These are phyloP conservation scores for Avena insularis DNA, from an alignment of 176 grass and related monocot genomes.

Conservation along the genomic window DNA sequence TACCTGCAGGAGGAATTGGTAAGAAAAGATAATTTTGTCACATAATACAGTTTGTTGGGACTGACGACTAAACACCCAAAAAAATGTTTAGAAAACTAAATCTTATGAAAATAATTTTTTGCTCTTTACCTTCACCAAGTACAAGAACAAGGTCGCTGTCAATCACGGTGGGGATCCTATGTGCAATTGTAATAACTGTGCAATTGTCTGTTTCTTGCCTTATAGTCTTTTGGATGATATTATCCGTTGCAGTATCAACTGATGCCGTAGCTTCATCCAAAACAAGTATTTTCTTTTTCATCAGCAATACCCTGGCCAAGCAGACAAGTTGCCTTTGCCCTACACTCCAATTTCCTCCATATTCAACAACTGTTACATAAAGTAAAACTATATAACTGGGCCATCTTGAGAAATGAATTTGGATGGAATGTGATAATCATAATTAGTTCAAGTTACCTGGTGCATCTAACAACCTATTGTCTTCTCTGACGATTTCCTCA, in stretches of 20 bases:
- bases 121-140: constrained; percentile 75
- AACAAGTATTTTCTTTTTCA: constrained; percentile 88
- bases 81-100: not conserved
- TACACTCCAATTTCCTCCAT: constrained; percentile 89
- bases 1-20: constrained; percentile 58
- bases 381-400: constrained; percentile 2
- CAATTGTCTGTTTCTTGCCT: constrained; percentile 69
- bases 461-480: constrained; percentile 73
- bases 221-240: constrained; percentile 90
- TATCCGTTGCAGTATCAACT: constrained; percentile 85
- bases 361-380: constrained; percentile 70
- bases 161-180: constrained; percentile 88
- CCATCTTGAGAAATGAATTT: constrained; percentile 10
- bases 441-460: constrained; percentile 54
- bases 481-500: constrained; percentile 69
- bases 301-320: constrained; percentile 75
- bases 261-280: constrained; percentile 96
- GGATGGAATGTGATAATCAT: not conserved
- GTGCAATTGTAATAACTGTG: constrained; percentile 85
- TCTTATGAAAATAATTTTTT: not conserved
- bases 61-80: constrained; percentile 1
- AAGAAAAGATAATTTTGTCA: constrained; percentile 20
- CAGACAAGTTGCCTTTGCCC: constrained; percentile 92
- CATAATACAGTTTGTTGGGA: constrained; percentile 1
- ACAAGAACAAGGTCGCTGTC: constrained; percentile 87